phyloP scores from a whole-genome alignment of 371 early-diverging fungal species.

The Mortierella sp. region DNA sequence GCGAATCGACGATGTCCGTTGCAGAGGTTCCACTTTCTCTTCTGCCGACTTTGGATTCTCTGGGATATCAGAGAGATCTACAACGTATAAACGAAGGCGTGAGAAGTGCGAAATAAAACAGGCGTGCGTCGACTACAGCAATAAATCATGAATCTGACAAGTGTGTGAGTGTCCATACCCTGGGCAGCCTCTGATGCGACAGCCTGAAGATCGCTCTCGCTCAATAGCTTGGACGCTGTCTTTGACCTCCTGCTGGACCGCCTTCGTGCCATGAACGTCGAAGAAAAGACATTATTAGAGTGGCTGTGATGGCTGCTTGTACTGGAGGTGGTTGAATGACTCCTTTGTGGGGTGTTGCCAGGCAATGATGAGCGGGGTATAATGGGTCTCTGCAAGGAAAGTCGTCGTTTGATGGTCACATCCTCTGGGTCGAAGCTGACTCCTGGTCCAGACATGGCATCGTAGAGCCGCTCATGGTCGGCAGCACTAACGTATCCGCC shows the following conservation, averaged over 20 bases:
- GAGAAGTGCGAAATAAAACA: not conserved
- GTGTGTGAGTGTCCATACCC: slow-evolving; percentile 10
- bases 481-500: slow-evolving; percentile 39
- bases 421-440: slow-evolving; percentile 38
- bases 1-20: slow-evolving; percentile 17
- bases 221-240: slow-evolving; percentile 20
- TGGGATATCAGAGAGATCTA: slow-evolving; percentile 33
- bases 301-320: slow-evolving; percentile 40
- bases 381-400: slow-evolving; percentile 42
- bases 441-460: slow-evolving; percentile 11
- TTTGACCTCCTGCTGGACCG: slow-evolving; percentile 43
- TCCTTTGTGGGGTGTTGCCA: slow-evolving; percentile 36
- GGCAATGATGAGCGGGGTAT: slow-evolving; percentile 44
- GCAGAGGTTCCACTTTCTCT: slow-evolving; percentile 6
- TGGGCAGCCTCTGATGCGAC: not conserved
- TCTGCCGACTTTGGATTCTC: slow-evolving; percentile 14
- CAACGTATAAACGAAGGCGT: not conserved
- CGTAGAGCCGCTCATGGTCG: slow-evolving; percentile 42
- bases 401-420: slow-evolving; percentile 30
- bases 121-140: too few species aligned
- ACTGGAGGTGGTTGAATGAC: slow-evolving; percentile 50
- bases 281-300: slow-evolving; percentile 28
- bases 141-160: not conserved
- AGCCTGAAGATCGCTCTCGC: slow-evolving; percentile 15
- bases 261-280: slow-evolving; percentile 26